A percentile compares a stretch with the other conserved stretches of the same genome.
phyloP scores from a whole-genome alignment of 2,329 filamentous ascomycete genomes.

The Aspergillus sclerotialis region DNA sequence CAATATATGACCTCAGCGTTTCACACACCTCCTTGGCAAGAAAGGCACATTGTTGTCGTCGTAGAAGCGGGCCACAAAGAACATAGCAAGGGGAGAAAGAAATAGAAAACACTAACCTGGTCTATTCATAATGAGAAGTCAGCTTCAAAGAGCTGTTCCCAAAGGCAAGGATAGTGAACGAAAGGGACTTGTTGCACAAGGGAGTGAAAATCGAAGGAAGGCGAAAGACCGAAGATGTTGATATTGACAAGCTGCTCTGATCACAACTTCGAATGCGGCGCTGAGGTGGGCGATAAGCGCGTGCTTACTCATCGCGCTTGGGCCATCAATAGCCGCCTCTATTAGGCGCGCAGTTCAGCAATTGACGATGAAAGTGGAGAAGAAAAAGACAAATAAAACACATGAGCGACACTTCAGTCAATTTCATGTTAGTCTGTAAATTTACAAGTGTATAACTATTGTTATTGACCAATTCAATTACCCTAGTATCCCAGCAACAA shows the following conservation, averaged over 20 bases:
- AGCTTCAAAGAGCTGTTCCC: conserved; percentile 9
- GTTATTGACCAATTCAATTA: background rate
- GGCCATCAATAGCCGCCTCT: conserved; percentile 5
- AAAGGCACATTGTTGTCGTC: conserved; percentile 8
- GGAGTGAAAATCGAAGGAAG: background rate
- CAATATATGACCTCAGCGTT: no score
- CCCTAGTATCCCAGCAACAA: no score
- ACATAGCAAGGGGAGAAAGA: conserved; percentile 13
- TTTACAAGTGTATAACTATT: background rate
- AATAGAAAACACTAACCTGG: conserved; percentile 38
- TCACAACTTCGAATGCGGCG: conserved; percentile 5
- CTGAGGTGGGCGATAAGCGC: conserved; percentile 19
- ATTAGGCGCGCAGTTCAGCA: background rate
- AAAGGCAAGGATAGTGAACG: conserved; percentile 3
- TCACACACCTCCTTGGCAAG: conserved; percentile 1
- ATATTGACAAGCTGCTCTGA: background rate
- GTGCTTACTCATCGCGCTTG: conserved; percentile 14
- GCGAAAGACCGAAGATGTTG: background rate
- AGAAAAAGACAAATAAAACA: background rate
- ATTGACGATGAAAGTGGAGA: background rate
- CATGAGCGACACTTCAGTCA: no score
- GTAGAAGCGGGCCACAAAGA: conserved; percentile 10
- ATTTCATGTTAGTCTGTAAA: no score
- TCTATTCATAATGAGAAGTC: conserved; percentile 38
- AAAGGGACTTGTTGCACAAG: conserved; percentile 6